phyloP scores from a whole-genome alignment of 1,139 yeast species.

The Suhomyces maxii region DNA sequence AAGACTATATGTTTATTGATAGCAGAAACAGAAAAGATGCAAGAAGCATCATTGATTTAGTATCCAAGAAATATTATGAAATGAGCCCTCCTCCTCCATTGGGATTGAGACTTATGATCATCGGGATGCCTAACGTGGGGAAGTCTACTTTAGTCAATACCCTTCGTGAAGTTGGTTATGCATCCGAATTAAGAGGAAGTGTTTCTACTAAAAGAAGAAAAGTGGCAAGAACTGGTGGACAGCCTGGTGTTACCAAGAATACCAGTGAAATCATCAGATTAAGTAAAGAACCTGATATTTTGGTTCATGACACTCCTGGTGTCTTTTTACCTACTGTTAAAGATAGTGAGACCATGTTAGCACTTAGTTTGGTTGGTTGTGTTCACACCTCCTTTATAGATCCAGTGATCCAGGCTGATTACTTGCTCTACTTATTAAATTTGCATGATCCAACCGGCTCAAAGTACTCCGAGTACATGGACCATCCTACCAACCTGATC shows the following conservation, averaged over 20 bases:
- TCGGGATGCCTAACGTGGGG: constrained; percentile 99
- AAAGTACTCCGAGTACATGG: constrained; percentile 47
- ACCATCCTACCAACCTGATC: constrained; percentile 74
- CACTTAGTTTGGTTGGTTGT: constrained; percentile 73
- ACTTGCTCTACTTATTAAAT: constrained; percentile 71
- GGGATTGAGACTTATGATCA: constrained; percentile 73
- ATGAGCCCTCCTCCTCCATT: constrained; percentile 75
- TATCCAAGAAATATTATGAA: constrained; percentile 43
- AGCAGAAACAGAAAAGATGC: constrained; percentile 57
- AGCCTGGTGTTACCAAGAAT: constrained; percentile 86
- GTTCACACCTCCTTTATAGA: constrained; percentile 73
- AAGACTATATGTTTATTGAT: constrained; percentile 61
- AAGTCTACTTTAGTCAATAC: constrained; percentile 87
- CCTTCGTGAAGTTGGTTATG: constrained; percentile 58
- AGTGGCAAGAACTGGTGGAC: constrained; percentile 84
- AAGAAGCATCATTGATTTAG: constrained; percentile 46
- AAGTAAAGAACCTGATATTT: constrained; percentile 60
- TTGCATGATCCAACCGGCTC: constrained; percentile 53
- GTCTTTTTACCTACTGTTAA: constrained; percentile 78
- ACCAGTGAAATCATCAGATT: constrained; percentile 78
- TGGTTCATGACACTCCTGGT: constrained; percentile 90
- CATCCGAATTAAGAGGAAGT: constrained; percentile 18
- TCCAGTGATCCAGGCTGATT: constrained; percentile 86
- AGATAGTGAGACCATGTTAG: constrained; percentile 69
- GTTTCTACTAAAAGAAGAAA: constrained; percentile 47